Conservation (phyloP, 495 filamentous ascomycete genomes). For the Platismatia glauca region DNA sequence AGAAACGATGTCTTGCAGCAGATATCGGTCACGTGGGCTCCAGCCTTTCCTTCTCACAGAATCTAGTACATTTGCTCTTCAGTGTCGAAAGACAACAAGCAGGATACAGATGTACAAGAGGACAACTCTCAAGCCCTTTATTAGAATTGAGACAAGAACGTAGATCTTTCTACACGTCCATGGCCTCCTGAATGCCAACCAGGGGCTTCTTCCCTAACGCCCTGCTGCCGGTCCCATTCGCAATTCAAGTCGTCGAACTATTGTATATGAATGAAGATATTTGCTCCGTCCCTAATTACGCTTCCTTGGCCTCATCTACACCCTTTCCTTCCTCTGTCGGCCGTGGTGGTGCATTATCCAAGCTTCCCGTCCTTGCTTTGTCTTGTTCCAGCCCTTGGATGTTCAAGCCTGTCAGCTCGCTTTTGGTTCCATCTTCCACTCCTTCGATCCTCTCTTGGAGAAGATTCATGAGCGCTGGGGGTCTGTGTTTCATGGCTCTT, state of each 20-base stretch:
- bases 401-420: conserved; percentile 26
- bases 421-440: conserved; percentile 20
- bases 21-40: conserved; percentile 13
- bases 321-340: not conserved
- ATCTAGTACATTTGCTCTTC: not conserved
- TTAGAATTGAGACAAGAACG: conserved; percentile 3
- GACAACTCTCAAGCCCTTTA: not conserved
- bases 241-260: conserved; percentile 7
- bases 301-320: not conserved
- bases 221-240: conserved; percentile 6
- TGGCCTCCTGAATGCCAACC: not conserved
- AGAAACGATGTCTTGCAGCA: conserved; percentile 15
- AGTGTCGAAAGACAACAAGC: not conserved
- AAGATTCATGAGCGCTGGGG: conserved; percentile 73
- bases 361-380: conserved; percentile 16
- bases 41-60: not conserved
- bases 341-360: conserved; percentile 4
- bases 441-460: conserved; percentile 47
- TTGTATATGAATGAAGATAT: conserved; percentile 13
- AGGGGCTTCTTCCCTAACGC: conserved; percentile 4
- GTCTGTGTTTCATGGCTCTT: conserved; percentile 69
- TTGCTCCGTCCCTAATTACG: conserved; percentile 4
- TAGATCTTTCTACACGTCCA: not conserved
- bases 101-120: not conserved
- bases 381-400: conserved; percentile 25